Evolutionary conservation across 2,329 filamentous ascomycete species (phyloP), one percentile per base, ranked within the genome.

Genomic region (Neobulgaria alba): DNA sequence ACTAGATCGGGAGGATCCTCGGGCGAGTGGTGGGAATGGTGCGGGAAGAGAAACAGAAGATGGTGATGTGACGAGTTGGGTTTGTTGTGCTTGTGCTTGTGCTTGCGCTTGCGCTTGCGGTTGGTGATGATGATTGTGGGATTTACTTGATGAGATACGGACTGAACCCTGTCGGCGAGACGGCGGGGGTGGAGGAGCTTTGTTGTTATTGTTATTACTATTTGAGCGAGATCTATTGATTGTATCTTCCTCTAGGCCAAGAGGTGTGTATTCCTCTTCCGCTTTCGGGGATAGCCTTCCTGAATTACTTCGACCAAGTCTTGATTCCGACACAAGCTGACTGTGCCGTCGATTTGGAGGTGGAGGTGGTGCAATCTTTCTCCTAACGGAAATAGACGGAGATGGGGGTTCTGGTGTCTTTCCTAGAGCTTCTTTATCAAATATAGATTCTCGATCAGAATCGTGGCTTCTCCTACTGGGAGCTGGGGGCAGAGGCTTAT

Each of bases 401-500:
- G 43, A 61, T 55, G 49, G 64, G 41, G 53, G 57, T 43, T 73
- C 72, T 3, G 71, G 70, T 4, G 67, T 54, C 49, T 72, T 75
- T 23, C 69, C 71, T 12, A 67, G 71, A 26, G 69, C 64, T 54
- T 76, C 72, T 30, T 63, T 67, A 46, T 76, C 72, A 45, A 75
- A 74, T 15, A 71, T 61, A 26, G 69, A 72, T 43, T 75, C 70
- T 15, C 48, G 46, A 21, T 59, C 57, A 17, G 49, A 54, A 21
- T 72, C 67, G n/a, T 60, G 54, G 46, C 62, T 67, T 29, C 64
- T 66, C 26, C 67, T 65, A 9, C 57, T 51, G 2, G 74, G 73
- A 3, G 72, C 66, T 1, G 69, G 68, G 2, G 80, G 77, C 10
- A 82, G 66, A 3, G 79, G 76, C 52, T 82, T 83, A 57, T 78